Evolutionary conservation across 2,329 filamentous ascomycete species (phyloP).

Genomic region (Fusarium nematophilum): DNA sequence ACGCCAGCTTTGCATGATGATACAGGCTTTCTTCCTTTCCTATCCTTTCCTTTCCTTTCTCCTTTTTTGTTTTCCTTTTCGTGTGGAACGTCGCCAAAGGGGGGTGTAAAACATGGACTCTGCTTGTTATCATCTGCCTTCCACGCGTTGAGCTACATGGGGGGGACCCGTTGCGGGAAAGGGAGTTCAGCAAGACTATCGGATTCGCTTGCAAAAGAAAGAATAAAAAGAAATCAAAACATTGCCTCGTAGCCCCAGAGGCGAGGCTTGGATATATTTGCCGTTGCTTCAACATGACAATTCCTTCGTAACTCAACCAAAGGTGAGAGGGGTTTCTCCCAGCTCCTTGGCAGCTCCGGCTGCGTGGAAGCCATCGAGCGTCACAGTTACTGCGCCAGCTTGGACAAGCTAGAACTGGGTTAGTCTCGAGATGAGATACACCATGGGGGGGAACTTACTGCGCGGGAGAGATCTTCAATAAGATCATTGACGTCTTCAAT

Average conservation of each 20-base stretch:
- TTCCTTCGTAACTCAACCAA: constrained; percentile 21
- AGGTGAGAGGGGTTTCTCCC: constrained; percentile 46
- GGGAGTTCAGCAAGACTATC: constrained; percentile 14
- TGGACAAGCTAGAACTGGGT: constrained; percentile 78
- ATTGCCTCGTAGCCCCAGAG: not conserved
- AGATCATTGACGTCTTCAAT: constrained; percentile 94
- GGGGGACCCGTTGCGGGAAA: constrained; percentile 4
- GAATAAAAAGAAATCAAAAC: constrained; percentile 18
- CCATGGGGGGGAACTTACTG: constrained; percentile 70
- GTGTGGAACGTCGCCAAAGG: constrained; percentile 9
- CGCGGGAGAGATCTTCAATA: constrained; percentile 90
- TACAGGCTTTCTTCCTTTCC: constrained; percentile 27
- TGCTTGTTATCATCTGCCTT: constrained; percentile 1
- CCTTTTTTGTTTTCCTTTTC: constrained; percentile 14
- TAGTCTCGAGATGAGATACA: constrained; percentile 28
- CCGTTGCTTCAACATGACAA: not conserved
- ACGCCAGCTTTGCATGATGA: constrained; percentile 41
- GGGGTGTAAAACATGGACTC: not conserved
- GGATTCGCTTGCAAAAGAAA: constrained; percentile 28
- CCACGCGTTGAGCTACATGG: constrained; percentile 3
- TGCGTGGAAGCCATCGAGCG: constrained; percentile 84
- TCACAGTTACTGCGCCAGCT: constrained; percentile 91
- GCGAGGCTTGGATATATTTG: not conserved
- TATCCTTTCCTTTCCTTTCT: not conserved
- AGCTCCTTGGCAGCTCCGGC: constrained; percentile 48